Conservation (phyloP, 805 yeast species). For the Nematodospora valgi region DNA sequence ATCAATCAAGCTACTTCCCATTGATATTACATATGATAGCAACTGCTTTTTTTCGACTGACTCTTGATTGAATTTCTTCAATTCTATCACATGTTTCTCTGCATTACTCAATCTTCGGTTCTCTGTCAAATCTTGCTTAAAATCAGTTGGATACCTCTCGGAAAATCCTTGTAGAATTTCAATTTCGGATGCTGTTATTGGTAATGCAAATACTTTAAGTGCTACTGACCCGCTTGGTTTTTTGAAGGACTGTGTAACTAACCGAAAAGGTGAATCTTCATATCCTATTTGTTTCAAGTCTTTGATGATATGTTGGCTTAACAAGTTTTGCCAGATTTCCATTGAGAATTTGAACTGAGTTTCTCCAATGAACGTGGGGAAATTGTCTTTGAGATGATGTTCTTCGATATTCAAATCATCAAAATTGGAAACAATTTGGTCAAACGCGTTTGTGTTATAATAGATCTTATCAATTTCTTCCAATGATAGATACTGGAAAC, state of each 20-base stretch:
- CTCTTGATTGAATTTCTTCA: constrained; percentile 22
- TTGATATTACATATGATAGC: constrained; percentile 2
- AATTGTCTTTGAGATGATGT: constrained; percentile 27
- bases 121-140: constrained; percentile 21
- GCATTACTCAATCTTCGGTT: constrained; percentile 23
- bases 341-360: constrained; percentile 63
- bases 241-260: constrained; percentile 16
- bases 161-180: constrained; percentile 21
- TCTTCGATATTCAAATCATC: constrained; percentile 10
- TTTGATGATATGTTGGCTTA: constrained; percentile 20
- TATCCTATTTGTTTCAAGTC: constrained; percentile 20
- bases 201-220: constrained; percentile 25
- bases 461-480: constrained; percentile 57
- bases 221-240: constrained; percentile 6
- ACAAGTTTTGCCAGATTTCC: constrained; percentile 40
- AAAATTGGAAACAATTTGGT: constrained; percentile 57
- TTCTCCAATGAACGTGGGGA: constrained; percentile 56
- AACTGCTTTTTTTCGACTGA: constrained; percentile 11
- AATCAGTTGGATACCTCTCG: constrained; percentile 25
- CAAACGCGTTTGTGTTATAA: constrained; percentile 39
- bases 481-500: constrained; percentile 84
- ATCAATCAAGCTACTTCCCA: background rate
- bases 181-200: constrained; percentile 20
- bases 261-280: constrained; percentile 21
- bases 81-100: constrained; percentile 20